Conservation (phyloP, 139 green algal genomes). For the Haematococcus sp. region DNA sequence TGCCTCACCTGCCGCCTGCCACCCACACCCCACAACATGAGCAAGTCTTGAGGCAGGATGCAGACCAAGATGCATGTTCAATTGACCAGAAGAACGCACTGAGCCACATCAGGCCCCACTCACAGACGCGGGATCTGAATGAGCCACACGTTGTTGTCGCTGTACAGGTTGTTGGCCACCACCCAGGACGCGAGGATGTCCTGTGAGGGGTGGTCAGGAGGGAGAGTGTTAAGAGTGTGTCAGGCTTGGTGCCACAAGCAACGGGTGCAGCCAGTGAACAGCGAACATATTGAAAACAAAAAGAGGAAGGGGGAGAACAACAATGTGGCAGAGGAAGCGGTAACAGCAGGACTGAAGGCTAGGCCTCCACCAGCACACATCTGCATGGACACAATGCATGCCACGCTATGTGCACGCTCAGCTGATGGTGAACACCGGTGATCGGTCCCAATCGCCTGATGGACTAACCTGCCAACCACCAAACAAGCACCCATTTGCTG, state of each 20-base stretch:
- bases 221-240: background rate
- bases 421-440: too few species aligned
- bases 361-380: too few species aligned
- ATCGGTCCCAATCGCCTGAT: too few species aligned
- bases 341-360: too few species aligned
- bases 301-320: too few species aligned
- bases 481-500: too few species aligned
- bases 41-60: background rate
- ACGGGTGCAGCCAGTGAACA: background rate
- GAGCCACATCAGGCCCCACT: background rate
- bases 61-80: too few species aligned
- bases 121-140: constrained; percentile 75
- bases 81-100: background rate
- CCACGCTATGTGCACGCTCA: too few species aligned
- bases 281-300: background rate
- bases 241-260: background rate
- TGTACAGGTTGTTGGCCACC: constrained; percentile 89
- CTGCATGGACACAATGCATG: too few species aligned
- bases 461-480: too few species aligned
- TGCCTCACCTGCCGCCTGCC: background rate
- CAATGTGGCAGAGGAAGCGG: too few species aligned
- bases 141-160: constrained; percentile 96
- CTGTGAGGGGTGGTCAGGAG: constrained; percentile 28
- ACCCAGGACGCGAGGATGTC: constrained; percentile 98
- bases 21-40: background rate